Evolutionary conservation across 495 filamentous ascomycete genomes (phyloP).

Genomic region (Podospora fimiseda): DNA sequence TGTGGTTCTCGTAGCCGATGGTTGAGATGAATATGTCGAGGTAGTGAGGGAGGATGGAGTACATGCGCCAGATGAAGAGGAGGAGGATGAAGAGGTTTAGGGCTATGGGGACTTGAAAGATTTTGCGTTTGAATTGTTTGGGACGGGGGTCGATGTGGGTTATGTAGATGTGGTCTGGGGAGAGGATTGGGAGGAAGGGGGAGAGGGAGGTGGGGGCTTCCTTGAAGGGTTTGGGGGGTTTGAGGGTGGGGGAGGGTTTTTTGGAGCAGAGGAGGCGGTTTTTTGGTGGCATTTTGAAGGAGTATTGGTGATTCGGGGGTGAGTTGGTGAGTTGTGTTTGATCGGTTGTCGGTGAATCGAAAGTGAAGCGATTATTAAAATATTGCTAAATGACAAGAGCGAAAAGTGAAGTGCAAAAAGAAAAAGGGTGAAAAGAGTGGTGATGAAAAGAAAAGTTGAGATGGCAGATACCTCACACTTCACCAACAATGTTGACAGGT

Average conservation of each 20-base stretch:
- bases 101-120: slow-evolving; percentile 65
- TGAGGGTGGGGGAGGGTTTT: slow-evolving; percentile 25
- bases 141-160: slow-evolving; percentile 66
- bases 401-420: not conserved
- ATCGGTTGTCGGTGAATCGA: not conserved
- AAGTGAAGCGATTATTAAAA: too few relatives aligned
- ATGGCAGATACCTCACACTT: not conserved
- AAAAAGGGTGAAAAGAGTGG: not conserved
- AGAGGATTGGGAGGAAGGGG: slow-evolving; percentile 56
- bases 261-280: not conserved
- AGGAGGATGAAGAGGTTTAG: slow-evolving; percentile 59
- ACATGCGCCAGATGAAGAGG: slow-evolving; percentile 56
- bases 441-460: not conserved
- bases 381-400: not conserved
- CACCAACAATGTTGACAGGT: not conserved
- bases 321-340: too few relatives aligned
- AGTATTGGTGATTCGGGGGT: not conserved
- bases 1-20: slow-evolving; percentile 54
- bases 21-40: slow-evolving; percentile 51
- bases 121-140: slow-evolving; percentile 59
- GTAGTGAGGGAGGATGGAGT: slow-evolving; percentile 59
- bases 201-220: slow-evolving; percentile 50
- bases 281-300: not conserved
- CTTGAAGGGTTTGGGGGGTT: slow-evolving; percentile 53
- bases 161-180: slow-evolving; percentile 64